These are phyloP conservation scores for Xylariales sp. DNA, from an alignment of 2,329 filamentous ascomycete species.

Conservation along the genomic window DNA sequence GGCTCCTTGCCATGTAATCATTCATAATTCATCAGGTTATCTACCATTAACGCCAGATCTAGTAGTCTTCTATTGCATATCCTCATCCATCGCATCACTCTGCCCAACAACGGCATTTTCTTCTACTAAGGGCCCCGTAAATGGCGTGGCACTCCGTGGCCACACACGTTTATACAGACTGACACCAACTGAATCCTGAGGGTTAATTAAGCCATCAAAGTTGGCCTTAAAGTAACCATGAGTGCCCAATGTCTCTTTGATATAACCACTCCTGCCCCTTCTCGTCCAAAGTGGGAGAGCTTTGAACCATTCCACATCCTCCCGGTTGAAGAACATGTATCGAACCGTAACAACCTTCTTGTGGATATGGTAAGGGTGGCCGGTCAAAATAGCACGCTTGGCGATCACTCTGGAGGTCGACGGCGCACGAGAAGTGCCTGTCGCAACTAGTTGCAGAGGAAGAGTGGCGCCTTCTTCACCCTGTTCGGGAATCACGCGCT, in stretches of 20 bases:
- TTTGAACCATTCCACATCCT: constrained; percentile 98
- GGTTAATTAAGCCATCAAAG: constrained; percentile 95
- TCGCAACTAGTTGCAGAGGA: constrained; percentile 80
- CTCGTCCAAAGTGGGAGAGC: constrained; percentile 94
- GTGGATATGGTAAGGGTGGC: constrained; percentile 98
- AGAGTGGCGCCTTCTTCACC: constrained; percentile 58
- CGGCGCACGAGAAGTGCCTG: constrained; percentile 86
- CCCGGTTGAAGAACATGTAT: constrained; percentile 99
- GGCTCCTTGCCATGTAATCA: constrained; percentile 18
- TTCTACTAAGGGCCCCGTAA: constrained; percentile 58
- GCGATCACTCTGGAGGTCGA: constrained; percentile 83
- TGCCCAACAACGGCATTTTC: constrained; percentile 42
- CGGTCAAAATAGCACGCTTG: constrained; percentile 93
- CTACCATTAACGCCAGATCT: constrained; percentile 23
- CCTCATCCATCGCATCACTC: constrained; percentile 57
- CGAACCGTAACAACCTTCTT: constrained; percentile 96
- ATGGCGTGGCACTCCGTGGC: constrained; percentile 73
- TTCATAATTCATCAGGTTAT: constrained; percentile 35
- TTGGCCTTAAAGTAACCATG: constrained; percentile 99
- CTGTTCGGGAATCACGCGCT: constrained; percentile 62
- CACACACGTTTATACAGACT: constrained; percentile 89
- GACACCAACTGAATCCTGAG: constrained; percentile 91
- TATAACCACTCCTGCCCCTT: constrained; percentile 85
- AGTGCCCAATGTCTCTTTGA: constrained; percentile 94
- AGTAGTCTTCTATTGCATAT: constrained; percentile 42